Evolutionary conservation across 2,329 filamentous ascomycete species (phyloP).

Genomic region (Neoascochyta sp.): DNA sequence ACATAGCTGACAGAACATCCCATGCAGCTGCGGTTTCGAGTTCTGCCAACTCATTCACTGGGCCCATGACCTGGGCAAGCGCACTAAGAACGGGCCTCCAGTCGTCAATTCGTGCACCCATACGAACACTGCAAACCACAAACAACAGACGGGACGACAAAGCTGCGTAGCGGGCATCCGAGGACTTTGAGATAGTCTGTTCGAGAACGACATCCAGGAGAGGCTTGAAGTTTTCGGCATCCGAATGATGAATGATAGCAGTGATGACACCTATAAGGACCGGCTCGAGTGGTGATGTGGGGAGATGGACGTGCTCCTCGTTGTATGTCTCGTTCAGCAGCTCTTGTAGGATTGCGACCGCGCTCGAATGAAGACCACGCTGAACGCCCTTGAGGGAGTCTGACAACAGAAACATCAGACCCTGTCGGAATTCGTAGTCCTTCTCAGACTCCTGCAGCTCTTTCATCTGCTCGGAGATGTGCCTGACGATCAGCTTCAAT

Average conservation of each 20-base stretch:
- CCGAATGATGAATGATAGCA: constrained; percentile 79
- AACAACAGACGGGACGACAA: constrained; percentile 56
- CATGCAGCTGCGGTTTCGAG: constrained; percentile 15
- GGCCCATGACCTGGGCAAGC: constrained; percentile 29
- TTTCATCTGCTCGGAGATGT: constrained; percentile 67
- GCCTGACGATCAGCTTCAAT: constrained; percentile 65
- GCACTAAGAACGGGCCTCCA: constrained; percentile 64
- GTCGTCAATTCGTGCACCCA: constrained; percentile 67
- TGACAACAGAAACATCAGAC: constrained; percentile 86
- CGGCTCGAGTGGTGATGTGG: constrained; percentile 51
- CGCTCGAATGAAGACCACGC: constrained; percentile 56
- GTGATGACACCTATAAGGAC: constrained; percentile 74
- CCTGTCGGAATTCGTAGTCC: constrained; percentile 72
- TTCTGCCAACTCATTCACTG: constrained; percentile 36
- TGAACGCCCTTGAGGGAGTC: constrained; percentile 69
- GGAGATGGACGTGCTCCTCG: constrained; percentile 35
- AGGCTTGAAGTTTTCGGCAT: constrained; percentile 66
- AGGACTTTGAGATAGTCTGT: constrained; percentile 40
- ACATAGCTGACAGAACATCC: constrained; percentile 46
- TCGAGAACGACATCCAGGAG: constrained; percentile 58
- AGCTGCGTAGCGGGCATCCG: constrained; percentile 35
- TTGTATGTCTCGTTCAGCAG: constrained; percentile 41
- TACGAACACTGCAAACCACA: constrained; percentile 71
- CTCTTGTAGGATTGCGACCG: constrained; percentile 51
- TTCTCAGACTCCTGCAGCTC: constrained; percentile 53